Evolutionary conservation across 2,329 filamentous ascomycete species (phyloP).

Genomic region (Shiraia bambusicola): DNA sequence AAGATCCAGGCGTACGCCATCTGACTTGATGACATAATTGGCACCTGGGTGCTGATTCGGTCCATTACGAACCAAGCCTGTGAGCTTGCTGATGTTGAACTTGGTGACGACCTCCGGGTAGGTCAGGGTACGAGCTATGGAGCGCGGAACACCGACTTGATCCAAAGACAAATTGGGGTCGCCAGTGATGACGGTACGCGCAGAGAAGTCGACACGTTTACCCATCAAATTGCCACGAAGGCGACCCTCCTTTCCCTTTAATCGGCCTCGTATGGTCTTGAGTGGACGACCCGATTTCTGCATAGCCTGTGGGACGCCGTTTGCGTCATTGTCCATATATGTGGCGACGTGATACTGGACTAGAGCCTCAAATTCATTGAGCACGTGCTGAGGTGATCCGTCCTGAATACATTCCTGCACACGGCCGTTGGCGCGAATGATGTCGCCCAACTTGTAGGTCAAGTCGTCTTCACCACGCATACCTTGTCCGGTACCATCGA

Average conservation of each 20-base stretch:
- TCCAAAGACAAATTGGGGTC: conserved; percentile 95
- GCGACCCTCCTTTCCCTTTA: conserved; percentile 99
- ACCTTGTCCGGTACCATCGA: conserved; percentile 90
- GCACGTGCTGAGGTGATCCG: conserved; percentile 87
- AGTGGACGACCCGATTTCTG: conserved; percentile 97
- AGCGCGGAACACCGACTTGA: conserved; percentile 93
- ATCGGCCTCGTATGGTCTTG: conserved; percentile 91
- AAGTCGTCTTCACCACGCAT: conserved; percentile 97
- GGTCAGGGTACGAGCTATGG: conserved; percentile 87
- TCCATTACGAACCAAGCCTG: conserved; percentile 85
- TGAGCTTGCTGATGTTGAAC: conserved; percentile 94
- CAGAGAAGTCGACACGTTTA: conserved; percentile 93
- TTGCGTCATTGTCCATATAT: conserved; percentile 99
- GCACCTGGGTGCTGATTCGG: conserved; percentile 94
- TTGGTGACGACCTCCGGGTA: conserved; percentile 97
- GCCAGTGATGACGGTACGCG: conserved; percentile 98
- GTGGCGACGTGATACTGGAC: conserved; percentile 98
- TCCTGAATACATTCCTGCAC: conserved; percentile 88
- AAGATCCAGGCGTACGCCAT: conserved; percentile 91
- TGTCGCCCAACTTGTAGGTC: conserved; percentile 98
- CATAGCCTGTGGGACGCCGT: conserved; percentile 87
- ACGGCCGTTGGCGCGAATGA: conserved; percentile 95
- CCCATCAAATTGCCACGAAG: conserved; percentile 99
- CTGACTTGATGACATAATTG: conserved; percentile 91
- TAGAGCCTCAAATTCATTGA: conserved; percentile 84